These are phyloP conservation scores for Prunella vulgaris DNA, from an alignment of 257 asterid genomes.

Conservation along the genomic window DNA sequence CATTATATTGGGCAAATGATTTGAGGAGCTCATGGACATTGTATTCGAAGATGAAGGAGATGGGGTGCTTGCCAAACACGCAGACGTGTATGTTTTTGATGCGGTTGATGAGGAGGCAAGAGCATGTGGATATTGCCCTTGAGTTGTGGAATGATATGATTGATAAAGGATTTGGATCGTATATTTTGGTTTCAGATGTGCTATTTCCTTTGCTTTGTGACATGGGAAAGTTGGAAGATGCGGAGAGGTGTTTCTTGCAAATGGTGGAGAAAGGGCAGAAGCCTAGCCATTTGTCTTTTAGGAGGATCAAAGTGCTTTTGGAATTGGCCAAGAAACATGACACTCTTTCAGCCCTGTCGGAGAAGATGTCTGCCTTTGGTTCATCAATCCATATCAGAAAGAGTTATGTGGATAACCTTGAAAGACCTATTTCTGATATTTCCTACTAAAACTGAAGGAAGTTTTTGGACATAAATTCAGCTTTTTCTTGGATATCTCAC, in stretches of 20 bases:
- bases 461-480: not conserved
- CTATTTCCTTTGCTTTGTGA: conserved; percentile 76
- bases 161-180: conserved; percentile 78
- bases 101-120: conserved; percentile 68
- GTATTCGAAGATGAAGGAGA: conserved; percentile 67
- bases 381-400: conserved; percentile 21
- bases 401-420: conserved; percentile 35
- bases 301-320: conserved; percentile 91
- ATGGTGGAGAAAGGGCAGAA: conserved; percentile 84
- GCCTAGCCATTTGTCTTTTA: conserved; percentile 71
- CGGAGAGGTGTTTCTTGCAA: conserved; percentile 87
- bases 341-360: conserved; percentile 41
- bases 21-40: conserved; percentile 62
- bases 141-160: conserved; percentile 93
- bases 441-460: not conserved
- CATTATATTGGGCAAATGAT: conserved; percentile 66
- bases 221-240: conserved; percentile 67
- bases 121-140: conserved; percentile 63
- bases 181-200: conserved; percentile 65
- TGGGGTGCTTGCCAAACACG: conserved; percentile 66
- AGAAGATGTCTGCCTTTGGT: conserved; percentile 69
- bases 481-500: not conserved
- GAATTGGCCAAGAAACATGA: conserved; percentile 63
- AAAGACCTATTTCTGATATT: conserved; percentile 36
- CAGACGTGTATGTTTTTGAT: conserved; percentile 89